Percentiles rank a stretch among this genome's conserved stretches.
These are phyloP conservation scores for Plasmodium sp. DNA, from an alignment of 169 alveolate genomes.

Conservation along the genomic window DNA sequence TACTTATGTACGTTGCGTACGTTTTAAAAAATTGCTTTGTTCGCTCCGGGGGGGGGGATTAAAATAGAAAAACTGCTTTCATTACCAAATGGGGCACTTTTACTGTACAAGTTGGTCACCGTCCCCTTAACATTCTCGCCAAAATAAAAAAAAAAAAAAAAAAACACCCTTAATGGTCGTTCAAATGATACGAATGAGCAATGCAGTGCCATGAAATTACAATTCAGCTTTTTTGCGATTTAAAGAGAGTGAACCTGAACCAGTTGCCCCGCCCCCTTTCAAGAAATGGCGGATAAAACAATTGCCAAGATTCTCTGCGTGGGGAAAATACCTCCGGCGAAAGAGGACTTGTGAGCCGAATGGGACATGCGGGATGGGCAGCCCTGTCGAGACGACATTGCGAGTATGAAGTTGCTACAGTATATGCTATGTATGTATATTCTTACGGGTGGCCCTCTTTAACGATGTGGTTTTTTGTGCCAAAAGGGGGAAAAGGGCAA, in stretches of 20 bases:
- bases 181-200: background rate
- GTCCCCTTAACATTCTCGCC: background rate
- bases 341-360: background rate
- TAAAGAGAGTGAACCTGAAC: background rate
- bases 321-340: background rate
- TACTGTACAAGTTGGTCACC: background rate
- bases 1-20: background rate
- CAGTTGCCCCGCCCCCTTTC: background rate
- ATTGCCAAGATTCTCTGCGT: background rate
- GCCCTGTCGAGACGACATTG: background rate
- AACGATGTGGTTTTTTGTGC: background rate
- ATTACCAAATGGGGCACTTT: background rate
- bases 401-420: background rate
- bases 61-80: background rate
- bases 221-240: background rate
- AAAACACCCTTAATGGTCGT: background rate
- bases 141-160: background rate
- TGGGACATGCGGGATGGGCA: background rate
- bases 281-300: background rate
- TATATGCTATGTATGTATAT: background rate
- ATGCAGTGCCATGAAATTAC: background rate
- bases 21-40: background rate
- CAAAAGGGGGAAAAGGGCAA: background rate
- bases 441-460: background rate
- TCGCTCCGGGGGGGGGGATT: background rate